Percentiles rank a stretch among this genome's conserved stretches.
Evolutionary conservation across 345 rosid species (phyloP).

Genomic region (Acer yangbiense): DNA sequence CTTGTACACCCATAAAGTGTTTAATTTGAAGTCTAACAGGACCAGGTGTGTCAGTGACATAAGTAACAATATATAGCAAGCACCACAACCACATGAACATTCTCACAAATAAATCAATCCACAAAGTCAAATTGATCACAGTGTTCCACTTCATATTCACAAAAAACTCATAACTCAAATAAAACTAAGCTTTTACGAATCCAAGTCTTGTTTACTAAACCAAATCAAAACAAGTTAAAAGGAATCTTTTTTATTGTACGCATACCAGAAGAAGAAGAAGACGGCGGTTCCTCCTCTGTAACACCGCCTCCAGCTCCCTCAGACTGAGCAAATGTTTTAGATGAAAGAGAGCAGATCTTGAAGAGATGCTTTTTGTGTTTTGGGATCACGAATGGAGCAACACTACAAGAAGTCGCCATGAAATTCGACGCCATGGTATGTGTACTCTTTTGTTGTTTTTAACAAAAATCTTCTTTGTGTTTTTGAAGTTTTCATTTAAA

Average conservation of each 20-base stretch:
- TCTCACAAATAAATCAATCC: neutral
- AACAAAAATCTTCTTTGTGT: neutral
- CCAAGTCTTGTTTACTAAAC: neutral
- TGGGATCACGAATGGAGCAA: constrained; percentile 19
- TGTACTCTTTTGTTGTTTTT: neutral
- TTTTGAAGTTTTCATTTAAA: constrained; percentile 1
- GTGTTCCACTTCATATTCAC: neutral
- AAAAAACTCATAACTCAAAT: neutral
- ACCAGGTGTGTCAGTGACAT: neutral
- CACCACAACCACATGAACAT: neutral
- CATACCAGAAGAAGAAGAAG: constrained; percentile 47
- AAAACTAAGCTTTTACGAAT: neutral
- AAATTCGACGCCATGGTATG: constrained; percentile 41
- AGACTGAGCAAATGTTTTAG: constrained; percentile 43
- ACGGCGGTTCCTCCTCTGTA: constrained; percentile 41
- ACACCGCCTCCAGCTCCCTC: constrained; percentile 39
- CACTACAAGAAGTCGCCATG: constrained; percentile 22
- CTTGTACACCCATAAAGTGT: neutral
- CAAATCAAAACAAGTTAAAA: neutral
- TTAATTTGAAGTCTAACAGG: neutral
- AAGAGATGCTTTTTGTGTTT: constrained; percentile 22
- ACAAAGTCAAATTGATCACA: neutral
- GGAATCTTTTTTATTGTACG: neutral
- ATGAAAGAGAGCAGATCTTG: constrained; percentile 25
- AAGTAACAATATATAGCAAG: neutral